Evolutionary conservation across 352 stramenopile species (phyloP), one percentile per base, ranked within the genome.

Genomic region (Aphanomyces astaci): DNA sequence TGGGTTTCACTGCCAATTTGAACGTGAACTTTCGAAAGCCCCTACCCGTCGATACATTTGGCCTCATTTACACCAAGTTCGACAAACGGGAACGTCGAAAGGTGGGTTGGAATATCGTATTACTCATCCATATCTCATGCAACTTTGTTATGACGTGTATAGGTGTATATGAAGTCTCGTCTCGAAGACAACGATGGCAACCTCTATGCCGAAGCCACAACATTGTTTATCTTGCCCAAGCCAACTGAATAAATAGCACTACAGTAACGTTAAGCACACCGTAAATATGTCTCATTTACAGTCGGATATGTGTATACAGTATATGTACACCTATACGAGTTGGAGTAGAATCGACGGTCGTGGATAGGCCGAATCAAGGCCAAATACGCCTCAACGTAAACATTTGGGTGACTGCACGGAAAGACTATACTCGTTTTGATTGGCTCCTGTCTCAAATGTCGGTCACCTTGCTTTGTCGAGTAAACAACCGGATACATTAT

Each of bases 161-260:
- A 68, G 62, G 43, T 68, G 2, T 68, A 60, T 24, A 68, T 68
- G 62, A 68, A 68, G 33, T 19, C 62, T 9, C 62, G 62, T n/a
- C 39, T 68, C 22, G 62, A 68, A 46, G 62, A 68, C 48, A 62
- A 68, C 36, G 62, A 68, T 24, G 62, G 62, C 5, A 68, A 3
- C 15, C 32, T 68, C 7, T 68, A 51, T 45, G 49, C 62, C 17
- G 62, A 68, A 51, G 62, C 62, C 31, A 68, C n/a, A 0, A 45
- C 62, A n/a, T 48, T 68, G n/a, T 68, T 68, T 31, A 68, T 68
- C 55, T n/a, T 68, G 15, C 62, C 62, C 15, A 57, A 62, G 33
- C 13, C 25, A 59, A n/a, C 27, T 24, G 48, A 55, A 22, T 25
- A 22, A 43, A n/a, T n/a, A n/a, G n/a, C n/a, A n/a, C n/a, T n/a